A percentile compares a stretch with the other conserved stretches of the same genome.
phyloP scores from a whole-genome alignment of 441 rosid genomes.

The Gossypium davidsonii region DNA sequence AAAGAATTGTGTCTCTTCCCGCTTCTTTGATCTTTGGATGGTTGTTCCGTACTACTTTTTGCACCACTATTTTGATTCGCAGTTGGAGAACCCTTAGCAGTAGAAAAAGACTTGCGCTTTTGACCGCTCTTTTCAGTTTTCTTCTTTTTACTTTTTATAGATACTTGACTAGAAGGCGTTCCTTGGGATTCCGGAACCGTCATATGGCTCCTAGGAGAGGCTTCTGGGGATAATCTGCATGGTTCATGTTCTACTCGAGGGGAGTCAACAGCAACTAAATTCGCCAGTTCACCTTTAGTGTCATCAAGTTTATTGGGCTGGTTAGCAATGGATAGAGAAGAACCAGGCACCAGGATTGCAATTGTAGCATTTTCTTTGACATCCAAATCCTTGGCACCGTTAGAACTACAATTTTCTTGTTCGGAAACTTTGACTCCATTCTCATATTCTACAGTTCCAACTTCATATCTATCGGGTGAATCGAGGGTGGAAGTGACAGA shows the following conservation, averaged over 20 bases:
- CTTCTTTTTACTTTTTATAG: constrained; percentile 45
- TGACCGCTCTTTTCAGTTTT: constrained; percentile 44
- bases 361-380: constrained; percentile 32
- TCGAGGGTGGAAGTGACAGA: constrained; percentile 87
- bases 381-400: constrained; percentile 23
- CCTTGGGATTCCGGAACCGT: constrained; percentile 68
- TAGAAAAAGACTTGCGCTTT: constrained; percentile 49
- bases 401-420: constrained; percentile 25
- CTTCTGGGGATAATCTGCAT: constrained; percentile 47
- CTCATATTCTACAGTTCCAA: constrained; percentile 37
- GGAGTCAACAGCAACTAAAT: constrained; percentile 27
- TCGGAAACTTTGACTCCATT: constrained; percentile 33
- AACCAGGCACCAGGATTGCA: constrained; percentile 20
- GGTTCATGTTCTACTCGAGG: constrained; percentile 29
- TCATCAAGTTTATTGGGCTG: constrained; percentile 34
- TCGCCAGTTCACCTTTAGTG: constrained; percentile 27
- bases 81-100: constrained; percentile 53
- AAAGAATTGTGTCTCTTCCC: constrained; percentile 69
- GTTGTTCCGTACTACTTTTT: constrained; percentile 41
- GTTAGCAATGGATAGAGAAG: constrained; percentile 21
- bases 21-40: constrained; percentile 49
- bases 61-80: constrained; percentile 45
- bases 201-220: constrained; percentile 53
- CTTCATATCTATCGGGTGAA: constrained; percentile 64
- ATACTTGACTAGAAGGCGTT: constrained; percentile 78